phyloP scores from a whole-genome alignment of 352 stramenopile genomes.

The Globisporangium lucens region DNA sequence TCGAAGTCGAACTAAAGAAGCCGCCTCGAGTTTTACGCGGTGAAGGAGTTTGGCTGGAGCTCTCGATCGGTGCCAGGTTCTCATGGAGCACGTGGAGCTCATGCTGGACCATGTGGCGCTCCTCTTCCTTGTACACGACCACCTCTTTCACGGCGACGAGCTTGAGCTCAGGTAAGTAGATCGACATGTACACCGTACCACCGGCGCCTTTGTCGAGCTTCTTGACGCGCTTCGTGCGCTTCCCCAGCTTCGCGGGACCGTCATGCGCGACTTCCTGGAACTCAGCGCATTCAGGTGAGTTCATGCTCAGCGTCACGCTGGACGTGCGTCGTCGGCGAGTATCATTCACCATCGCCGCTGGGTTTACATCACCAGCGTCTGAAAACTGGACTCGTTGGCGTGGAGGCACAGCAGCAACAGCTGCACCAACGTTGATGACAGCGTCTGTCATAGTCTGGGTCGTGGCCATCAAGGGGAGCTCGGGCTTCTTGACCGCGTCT shows the following conservation, averaged over 20 bases:
- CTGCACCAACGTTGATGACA: not conserved
- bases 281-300: constrained; percentile 60
- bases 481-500: constrained; percentile 28
- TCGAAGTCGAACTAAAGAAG: constrained; percentile 6
- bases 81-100: constrained; percentile 86
- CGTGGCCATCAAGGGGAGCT: constrained; percentile 40
- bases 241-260: constrained; percentile 57
- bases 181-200: constrained; percentile 72
- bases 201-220: constrained; percentile 80
- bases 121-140: constrained; percentile 73
- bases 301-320: constrained; percentile 59
- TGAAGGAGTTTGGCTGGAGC: not conserved
- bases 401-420: not conserved
- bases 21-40: not conserved
- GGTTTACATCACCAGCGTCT: not conserved
- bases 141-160: constrained; percentile 88
- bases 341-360: not conserved
- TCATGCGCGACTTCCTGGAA: constrained; percentile 75
- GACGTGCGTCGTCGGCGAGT: constrained; percentile 34
- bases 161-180: constrained; percentile 83
- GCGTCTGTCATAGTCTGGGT: not conserved
- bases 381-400: constrained; percentile 16
- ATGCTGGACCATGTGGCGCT: constrained; percentile 81
- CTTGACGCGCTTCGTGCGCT: constrained; percentile 63
- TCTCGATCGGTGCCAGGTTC: constrained; percentile 72